Conservation (phyloP, 2,329 filamentous ascomycete genomes). For the Pseudogymnoascus sp. region DNA sequence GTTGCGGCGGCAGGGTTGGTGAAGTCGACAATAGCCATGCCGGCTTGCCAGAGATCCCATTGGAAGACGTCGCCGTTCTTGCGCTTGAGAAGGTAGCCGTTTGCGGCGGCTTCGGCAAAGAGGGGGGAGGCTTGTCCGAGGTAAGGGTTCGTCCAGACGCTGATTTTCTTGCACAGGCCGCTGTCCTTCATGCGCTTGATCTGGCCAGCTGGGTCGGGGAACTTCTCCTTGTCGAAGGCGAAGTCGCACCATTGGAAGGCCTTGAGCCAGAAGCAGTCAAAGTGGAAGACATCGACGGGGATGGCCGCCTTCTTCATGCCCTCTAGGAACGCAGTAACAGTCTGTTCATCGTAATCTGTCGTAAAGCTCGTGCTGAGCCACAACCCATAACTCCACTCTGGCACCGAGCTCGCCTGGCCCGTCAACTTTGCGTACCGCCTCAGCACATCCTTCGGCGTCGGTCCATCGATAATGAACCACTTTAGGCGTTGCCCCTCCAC, state of each 20-base stretch:
- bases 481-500: slow-evolving; percentile 62
- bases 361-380: slow-evolving; percentile 68
- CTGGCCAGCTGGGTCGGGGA: slow-evolving; percentile 49
- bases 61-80: slow-evolving; percentile 53
- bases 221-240: slow-evolving; percentile 48
- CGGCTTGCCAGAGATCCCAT: slow-evolving; percentile 57
- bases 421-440: slow-evolving; percentile 59
- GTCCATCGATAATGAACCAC: slow-evolving; percentile 67
- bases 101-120: slow-evolving; percentile 46
- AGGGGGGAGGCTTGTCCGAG: slow-evolving; percentile 51
- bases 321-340: slow-evolving; percentile 49
- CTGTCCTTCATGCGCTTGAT: slow-evolving; percentile 44
- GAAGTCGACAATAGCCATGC: slow-evolving; percentile 56
- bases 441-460: slow-evolving; percentile 63
- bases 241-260: slow-evolving; percentile 60
- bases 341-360: slow-evolving; percentile 51
- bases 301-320: slow-evolving; percentile 49
- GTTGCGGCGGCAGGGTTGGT: slow-evolving; percentile 50
- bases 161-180: slow-evolving; percentile 38
- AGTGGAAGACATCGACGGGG: slow-evolving; percentile 54
- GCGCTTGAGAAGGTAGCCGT: slow-evolving; percentile 52
- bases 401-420: slow-evolving; percentile 55
- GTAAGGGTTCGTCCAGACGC: slow-evolving; percentile 58
- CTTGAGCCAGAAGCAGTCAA: slow-evolving; percentile 57
- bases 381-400: slow-evolving; percentile 67